Evolutionary conservation across 2,329 filamentous ascomycete genomes (phyloP).

Genomic region (Sporothrix dimorphospora): DNA sequence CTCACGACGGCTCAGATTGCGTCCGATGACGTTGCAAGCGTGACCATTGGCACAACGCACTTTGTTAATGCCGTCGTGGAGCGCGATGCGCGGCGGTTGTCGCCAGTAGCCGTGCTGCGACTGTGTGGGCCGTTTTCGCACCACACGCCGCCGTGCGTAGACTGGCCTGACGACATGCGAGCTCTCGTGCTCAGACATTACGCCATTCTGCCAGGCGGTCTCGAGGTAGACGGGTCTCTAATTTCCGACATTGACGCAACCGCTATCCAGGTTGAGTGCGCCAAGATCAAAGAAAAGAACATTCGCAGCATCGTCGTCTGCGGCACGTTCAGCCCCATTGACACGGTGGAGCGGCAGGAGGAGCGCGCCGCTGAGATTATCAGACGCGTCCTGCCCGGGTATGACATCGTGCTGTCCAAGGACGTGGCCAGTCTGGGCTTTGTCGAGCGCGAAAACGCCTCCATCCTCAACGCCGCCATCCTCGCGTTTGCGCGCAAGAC

Average conservation of each 20-base stretch:
- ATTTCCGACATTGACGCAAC: constrained; percentile 51
- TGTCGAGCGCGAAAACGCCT: constrained; percentile 66
- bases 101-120: constrained; percentile 57
- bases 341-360: constrained; percentile 53
- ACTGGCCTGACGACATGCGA: constrained; percentile 57
- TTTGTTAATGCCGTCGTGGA: constrained; percentile 64
- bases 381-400: constrained; percentile 44
- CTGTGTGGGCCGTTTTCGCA: constrained; percentile 58
- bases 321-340: constrained; percentile 58
- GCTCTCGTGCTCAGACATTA: constrained; percentile 51
- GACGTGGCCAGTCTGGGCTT: constrained; percentile 59
- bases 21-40: constrained; percentile 48
- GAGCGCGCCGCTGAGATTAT: constrained; percentile 52
- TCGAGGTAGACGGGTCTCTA: constrained; percentile 55
- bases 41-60: constrained; percentile 60
- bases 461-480: constrained; percentile 66
- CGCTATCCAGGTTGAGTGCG: constrained; percentile 47
- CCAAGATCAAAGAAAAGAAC: constrained; percentile 45
- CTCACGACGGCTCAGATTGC: constrained; percentile 42
- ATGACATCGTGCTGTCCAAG: constrained; percentile 54
- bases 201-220: constrained; percentile 52
- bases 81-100: constrained; percentile 52
- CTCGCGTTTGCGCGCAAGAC: constrained; percentile 60
- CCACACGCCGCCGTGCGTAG: constrained; percentile 54
- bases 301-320: constrained; percentile 53